These are phyloP conservation scores for Daldinia sp. DNA, from an alignment of 2,329 filamentous ascomycete species.

Conservation along the genomic window DNA sequence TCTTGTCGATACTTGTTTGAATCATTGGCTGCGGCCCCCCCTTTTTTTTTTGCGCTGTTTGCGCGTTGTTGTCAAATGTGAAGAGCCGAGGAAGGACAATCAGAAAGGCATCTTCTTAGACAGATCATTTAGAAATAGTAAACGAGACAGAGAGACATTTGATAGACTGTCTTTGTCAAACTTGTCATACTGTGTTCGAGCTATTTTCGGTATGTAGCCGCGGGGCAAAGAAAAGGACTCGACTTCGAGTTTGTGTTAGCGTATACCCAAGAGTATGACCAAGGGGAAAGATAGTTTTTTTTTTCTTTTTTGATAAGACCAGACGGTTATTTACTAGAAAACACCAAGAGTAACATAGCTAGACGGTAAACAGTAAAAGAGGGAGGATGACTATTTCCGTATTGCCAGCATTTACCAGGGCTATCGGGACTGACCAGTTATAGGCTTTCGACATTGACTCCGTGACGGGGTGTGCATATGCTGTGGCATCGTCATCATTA, in stretches of 20 bases:
- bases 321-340: constrained; percentile 16
- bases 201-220: constrained; percentile 39
- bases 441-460: constrained; percentile 20
- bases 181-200: constrained; percentile 37
- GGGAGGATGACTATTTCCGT: constrained; percentile 26
- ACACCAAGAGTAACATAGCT: constrained; percentile 1
- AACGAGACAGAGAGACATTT: constrained; percentile 11
- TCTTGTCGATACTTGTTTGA: constrained; percentile 42
- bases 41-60: constrained; percentile 38
- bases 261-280: constrained; percentile 31
- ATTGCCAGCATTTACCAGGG: constrained; percentile 13
- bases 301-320: constrained; percentile 13
- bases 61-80: constrained; percentile 41
- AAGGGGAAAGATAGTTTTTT: constrained; percentile 19
- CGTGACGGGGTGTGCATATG: constrained; percentile 30
- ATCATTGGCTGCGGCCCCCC: constrained; percentile 29
- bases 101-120: constrained; percentile 19
- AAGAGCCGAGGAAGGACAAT: constrained; percentile 41
- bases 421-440: constrained; percentile 23
- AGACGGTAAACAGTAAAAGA: background rate
- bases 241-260: constrained; percentile 36
- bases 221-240: constrained; percentile 37
- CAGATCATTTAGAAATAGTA: background rate
- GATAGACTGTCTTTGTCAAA: constrained; percentile 9
- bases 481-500: constrained; percentile 38